A percentile compares a stretch with the other conserved stretches of the same genome.
These are phyloP conservation scores for Naganishia liquefaciens DNA, from an alignment of 1,284 basidiomycete genomes.

Conservation along the genomic window DNA sequence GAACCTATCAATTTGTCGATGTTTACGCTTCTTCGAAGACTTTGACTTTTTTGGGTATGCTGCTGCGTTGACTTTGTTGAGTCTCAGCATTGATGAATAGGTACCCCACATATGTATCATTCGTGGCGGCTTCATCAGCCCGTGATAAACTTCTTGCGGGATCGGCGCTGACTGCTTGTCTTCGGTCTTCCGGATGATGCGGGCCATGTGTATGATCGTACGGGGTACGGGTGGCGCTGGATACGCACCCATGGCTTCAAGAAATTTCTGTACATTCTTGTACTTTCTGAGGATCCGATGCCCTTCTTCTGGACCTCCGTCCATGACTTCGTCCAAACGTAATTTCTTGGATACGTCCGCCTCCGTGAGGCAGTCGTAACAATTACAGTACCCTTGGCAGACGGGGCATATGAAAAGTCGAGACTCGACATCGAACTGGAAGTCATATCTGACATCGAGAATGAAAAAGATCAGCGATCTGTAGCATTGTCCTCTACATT, in stretches of 20 bases:
- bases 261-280: conserved; percentile 29
- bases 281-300: conserved; percentile 16
- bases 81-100: conserved; percentile 43
- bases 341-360: conserved; percentile 43
- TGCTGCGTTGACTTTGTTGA: conserved; percentile 39
- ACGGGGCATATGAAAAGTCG: conserved; percentile 50
- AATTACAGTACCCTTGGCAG: conserved; percentile 49
- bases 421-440: conserved; percentile 47
- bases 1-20: conserved; percentile 15
- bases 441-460: conserved; percentile 43
- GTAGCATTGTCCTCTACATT: background rate
- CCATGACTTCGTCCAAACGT: conserved; percentile 24
- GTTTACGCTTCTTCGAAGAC: conserved; percentile 27
- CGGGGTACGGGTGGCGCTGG: conserved; percentile 26
- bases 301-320: conserved; percentile 12
- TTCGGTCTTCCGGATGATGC: conserved; percentile 28
- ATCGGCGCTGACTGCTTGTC: conserved; percentile 28
- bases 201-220: conserved; percentile 25
- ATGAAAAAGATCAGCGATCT: background rate
- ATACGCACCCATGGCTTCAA: conserved; percentile 32
- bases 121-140: conserved; percentile 37
- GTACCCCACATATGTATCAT: conserved; percentile 35
- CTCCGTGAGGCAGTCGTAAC: conserved; percentile 43
- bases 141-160: conserved; percentile 28
- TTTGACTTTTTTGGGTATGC: conserved; percentile 10